These are phyloP conservation scores for Clonostachys sp. DNA, from an alignment of 2,329 filamentous ascomycete genomes.

Conservation along the genomic window DNA sequence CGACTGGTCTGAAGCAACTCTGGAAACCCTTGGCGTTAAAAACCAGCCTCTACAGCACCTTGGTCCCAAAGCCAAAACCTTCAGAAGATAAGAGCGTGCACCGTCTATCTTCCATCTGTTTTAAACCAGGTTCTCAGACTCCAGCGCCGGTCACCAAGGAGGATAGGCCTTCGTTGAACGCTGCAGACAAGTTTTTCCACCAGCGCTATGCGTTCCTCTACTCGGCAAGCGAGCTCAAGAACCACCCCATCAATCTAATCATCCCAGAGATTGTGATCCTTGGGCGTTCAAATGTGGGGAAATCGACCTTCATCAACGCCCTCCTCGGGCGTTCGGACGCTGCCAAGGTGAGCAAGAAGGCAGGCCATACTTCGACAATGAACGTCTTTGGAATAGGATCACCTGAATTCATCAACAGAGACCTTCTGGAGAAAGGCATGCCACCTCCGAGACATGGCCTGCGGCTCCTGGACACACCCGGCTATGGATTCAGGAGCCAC, in stretches of 20 bases:
- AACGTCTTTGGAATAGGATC: constrained; percentile 53
- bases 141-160: constrained; percentile 3
- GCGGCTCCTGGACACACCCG: constrained; percentile 38
- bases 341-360: constrained; percentile 43
- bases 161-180: constrained; percentile 14
- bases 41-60: too few relatives aligned
- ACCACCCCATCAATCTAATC: constrained; percentile 45
- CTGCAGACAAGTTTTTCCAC: constrained; percentile 23
- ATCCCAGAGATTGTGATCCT: constrained; percentile 68
- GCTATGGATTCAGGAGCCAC: constrained; percentile 42
- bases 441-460: constrained; percentile 39
- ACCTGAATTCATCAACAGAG: constrained; percentile 5
- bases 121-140: too few relatives aligned
- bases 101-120: too few relatives aligned
- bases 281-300: constrained; percentile 85
- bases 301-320: constrained; percentile 84
- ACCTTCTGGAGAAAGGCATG: constrained; percentile 18
- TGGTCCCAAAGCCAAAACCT: too few relatives aligned
- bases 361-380: constrained; percentile 49
- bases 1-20: too few relatives aligned
- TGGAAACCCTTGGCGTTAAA: too few relatives aligned
- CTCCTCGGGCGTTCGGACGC: constrained; percentile 50
- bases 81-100: too few relatives aligned
- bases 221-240: constrained; percentile 39
- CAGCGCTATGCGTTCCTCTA: constrained; percentile 36